These are phyloP conservation scores for Tetrahymena thermophila DNA, from an alignment of 73 alveolate genomes.

Conservation along the genomic window DNA sequence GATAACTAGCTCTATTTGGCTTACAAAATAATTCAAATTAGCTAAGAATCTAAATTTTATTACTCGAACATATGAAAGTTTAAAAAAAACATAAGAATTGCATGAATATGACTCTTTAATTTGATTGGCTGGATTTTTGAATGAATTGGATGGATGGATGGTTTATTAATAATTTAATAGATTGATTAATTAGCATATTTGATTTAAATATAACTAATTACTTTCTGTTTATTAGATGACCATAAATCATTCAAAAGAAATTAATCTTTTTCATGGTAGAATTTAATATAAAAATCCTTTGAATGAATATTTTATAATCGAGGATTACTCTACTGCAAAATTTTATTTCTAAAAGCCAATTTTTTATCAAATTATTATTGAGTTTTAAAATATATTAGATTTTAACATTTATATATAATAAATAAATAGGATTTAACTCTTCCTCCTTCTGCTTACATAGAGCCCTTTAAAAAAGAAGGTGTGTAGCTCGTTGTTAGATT, in stretches of 20 bases:
- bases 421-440: constrained; percentile 40
- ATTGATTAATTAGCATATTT: neutral
- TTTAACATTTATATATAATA: too few relatives aligned
- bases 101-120: too few relatives aligned
- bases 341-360: neutral
- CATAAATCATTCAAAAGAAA: neutral
- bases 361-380: too few relatives aligned
- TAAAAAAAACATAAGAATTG: too few relatives aligned
- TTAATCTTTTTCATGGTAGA: neutral
- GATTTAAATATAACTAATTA: neutral
- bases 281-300: neutral
- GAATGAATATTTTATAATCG: neutral
- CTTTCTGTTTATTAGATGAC: neutral
- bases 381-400: neutral
- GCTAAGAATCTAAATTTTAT: too few relatives aligned
- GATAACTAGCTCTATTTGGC: too few relatives aligned
- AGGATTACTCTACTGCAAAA: neutral
- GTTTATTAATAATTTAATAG: neutral
- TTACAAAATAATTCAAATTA: too few relatives aligned
- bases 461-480: constrained; percentile 74
- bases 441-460: constrained; percentile 87
- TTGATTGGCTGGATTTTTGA: neutral
- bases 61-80: too few relatives aligned
- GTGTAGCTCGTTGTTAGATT: constrained; percentile 78
- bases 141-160: neutral